Conservation (phyloP, 2,329 filamentous ascomycete genomes). For the Cercospora zeina region DNA sequence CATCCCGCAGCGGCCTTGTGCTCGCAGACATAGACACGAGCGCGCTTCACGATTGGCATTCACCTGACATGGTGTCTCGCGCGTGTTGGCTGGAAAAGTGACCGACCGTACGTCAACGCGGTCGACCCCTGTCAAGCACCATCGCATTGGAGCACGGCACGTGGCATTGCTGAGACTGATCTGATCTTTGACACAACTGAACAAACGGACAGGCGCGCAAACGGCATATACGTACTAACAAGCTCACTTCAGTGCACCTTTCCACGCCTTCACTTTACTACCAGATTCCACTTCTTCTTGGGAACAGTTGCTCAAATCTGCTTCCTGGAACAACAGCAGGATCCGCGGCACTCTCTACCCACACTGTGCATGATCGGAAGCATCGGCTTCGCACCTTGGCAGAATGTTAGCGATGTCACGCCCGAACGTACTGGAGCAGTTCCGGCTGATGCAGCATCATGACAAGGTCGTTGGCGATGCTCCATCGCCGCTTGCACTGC, state of each 20-base stretch:
- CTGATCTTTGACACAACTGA: conserved; percentile 5
- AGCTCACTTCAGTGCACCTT: not conserved
- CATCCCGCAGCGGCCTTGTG: not conserved
- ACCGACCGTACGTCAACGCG: conserved; percentile 13
- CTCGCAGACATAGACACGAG: conserved; percentile 4
- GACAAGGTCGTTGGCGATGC: not conserved
- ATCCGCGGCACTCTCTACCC: not conserved
- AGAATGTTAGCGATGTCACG: not conserved
- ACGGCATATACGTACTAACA: not conserved
- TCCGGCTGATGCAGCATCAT: not conserved
- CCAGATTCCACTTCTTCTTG: not conserved
- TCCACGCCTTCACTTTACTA: not conserved
- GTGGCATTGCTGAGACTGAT: conserved; percentile 19
- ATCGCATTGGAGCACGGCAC: conserved; percentile 5
- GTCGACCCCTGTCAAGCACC: conserved; percentile 11
- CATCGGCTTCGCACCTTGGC: not conserved
- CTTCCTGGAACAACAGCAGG: not conserved
- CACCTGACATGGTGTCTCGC: conserved; percentile 16
- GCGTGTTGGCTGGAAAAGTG: not conserved
- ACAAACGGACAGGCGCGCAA: conserved; percentile 10
- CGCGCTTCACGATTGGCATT: conserved; percentile 6
- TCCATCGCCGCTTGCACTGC: not conserved
- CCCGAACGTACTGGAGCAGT: not conserved
- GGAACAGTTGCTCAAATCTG: not conserved
- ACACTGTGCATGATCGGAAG: not conserved